These are phyloP conservation scores for Adansonia gregorii DNA, from an alignment of 441 rosid genomes.

Conservation along the genomic window DNA sequence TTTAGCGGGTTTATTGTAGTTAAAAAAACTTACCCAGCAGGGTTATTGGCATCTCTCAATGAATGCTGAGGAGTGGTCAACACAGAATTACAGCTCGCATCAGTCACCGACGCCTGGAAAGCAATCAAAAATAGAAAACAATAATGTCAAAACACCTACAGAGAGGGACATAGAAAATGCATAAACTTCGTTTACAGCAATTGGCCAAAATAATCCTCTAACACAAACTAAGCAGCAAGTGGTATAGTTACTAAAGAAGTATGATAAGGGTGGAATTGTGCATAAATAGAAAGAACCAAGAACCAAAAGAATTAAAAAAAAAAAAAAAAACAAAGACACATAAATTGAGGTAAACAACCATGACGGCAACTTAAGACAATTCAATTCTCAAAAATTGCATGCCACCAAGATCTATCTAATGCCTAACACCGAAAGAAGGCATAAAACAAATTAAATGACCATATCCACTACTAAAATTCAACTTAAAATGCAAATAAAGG, in stretches of 20 bases:
- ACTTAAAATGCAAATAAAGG: not conserved
- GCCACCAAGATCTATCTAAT: not conserved
- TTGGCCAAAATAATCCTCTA: not conserved
- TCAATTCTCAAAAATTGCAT: not conserved
- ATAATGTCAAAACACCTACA: slow-evolving; percentile 15
- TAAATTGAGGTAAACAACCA: slow-evolving; percentile 12
- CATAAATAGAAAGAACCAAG: not conserved
- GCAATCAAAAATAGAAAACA: not conserved
- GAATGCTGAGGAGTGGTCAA: slow-evolving; percentile 91
- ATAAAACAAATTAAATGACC: not conserved
- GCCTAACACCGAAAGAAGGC: slow-evolving; percentile 1
- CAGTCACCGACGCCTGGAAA: slow-evolving; percentile 65
- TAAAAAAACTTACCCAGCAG: slow-evolving; percentile 77
- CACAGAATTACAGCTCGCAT: slow-evolving; percentile 87
- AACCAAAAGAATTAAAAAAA: not conserved
- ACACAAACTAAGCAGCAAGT: not conserved
- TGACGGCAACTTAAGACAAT: not conserved
- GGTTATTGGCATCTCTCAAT: slow-evolving; percentile 84
- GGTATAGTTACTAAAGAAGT: not conserved
- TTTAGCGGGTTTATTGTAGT: not conserved
- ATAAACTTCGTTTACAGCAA: slow-evolving; percentile 17
- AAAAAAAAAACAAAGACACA: not conserved
- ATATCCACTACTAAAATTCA: not conserved
- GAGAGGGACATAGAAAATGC: not conserved
- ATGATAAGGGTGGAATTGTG: not conserved